Evolutionary conservation across 305 asterid species (phyloP).

Genomic region (Solanum hybrid): DNA sequence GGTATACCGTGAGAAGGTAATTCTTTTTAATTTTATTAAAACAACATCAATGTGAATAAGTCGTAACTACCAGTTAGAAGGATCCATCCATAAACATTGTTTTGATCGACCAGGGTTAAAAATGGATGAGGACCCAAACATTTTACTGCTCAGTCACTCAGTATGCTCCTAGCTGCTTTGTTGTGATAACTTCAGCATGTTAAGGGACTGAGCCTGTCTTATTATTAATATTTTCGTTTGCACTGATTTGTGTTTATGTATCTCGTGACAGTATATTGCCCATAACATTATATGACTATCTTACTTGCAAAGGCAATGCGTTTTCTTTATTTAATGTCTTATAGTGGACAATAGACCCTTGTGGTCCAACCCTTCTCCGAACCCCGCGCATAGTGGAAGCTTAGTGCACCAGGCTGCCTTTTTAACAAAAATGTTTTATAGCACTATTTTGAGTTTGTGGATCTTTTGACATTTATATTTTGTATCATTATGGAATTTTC

Average conservation of each 20-base stretch:
- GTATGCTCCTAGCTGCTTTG: neutral
- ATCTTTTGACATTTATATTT: neutral
- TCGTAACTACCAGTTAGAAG: neutral
- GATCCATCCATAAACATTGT: neutral
- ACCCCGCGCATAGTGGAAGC: neutral
- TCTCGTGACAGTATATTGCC: neutral
- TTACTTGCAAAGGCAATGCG: neutral
- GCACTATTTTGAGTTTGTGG: neutral
- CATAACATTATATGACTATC: neutral
- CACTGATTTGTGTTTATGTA: neutral
- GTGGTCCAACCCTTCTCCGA: neutral
- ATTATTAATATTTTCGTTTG: neutral
- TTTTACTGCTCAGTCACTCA: neutral
- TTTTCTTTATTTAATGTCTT: neutral
- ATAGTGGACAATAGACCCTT: neutral
- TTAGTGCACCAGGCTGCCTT: neutral
- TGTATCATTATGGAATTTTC: neutral
- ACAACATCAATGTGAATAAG: neutral
- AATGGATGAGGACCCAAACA: neutral
- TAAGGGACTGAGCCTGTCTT: neutral
- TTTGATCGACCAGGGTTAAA: neutral
- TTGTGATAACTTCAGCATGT: neutral
- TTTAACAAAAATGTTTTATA: neutral
- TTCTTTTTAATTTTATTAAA: neutral
- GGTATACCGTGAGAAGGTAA: slow-evolving; percentile 89